Conservation (phyloP, 257 asterid species). For the Solanum neorickii region DNA sequence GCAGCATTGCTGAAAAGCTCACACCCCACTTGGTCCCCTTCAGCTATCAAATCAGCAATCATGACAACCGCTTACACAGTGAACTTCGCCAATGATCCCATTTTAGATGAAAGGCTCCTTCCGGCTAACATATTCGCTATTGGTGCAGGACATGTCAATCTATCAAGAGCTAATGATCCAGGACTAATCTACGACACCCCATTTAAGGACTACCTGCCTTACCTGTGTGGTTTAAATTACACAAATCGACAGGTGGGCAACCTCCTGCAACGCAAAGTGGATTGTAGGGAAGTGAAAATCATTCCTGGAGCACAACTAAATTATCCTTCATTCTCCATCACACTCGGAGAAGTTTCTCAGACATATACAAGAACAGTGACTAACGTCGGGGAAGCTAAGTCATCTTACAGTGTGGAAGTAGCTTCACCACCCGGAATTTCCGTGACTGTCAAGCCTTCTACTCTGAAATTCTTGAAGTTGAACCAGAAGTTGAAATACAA, state of each 20-base stretch:
- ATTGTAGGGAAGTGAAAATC: conserved; percentile 7
- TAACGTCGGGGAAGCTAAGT: conserved; percentile 20
- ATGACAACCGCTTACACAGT: conserved; percentile 41
- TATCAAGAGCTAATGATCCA: conserved; percentile 29
- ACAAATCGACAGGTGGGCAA: conserved; percentile 9
- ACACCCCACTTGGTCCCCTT: conserved; percentile 5
- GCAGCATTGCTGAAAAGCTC: background rate
- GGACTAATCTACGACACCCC: conserved; percentile 40
- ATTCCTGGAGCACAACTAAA: conserved; percentile 20
- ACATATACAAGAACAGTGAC: conserved; percentile 30
- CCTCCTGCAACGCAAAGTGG: conserved; percentile 9
- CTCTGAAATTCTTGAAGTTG: conserved; percentile 5
- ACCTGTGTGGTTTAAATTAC: conserved; percentile 39
- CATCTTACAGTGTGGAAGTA: conserved; percentile 16
- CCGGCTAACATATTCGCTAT: conserved; percentile 23
- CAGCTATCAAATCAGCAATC: conserved; percentile 43
- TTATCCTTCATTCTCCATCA: conserved; percentile 15
- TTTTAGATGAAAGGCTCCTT: conserved; percentile 19
- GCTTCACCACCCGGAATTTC: conserved; percentile 14
- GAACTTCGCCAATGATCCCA: conserved; percentile 10
- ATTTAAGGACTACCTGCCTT: conserved; percentile 34
- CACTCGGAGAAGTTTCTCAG: background rate
- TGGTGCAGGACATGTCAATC: conserved; percentile 47
- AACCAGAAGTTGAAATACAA: conserved; percentile 20
- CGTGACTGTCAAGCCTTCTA: conserved; percentile 20